A percentile compares a stretch with the other conserved stretches of the same genome.
Evolutionary conservation across 306 rosid species (phyloP).

Genomic region (Quercus bicolor): DNA sequence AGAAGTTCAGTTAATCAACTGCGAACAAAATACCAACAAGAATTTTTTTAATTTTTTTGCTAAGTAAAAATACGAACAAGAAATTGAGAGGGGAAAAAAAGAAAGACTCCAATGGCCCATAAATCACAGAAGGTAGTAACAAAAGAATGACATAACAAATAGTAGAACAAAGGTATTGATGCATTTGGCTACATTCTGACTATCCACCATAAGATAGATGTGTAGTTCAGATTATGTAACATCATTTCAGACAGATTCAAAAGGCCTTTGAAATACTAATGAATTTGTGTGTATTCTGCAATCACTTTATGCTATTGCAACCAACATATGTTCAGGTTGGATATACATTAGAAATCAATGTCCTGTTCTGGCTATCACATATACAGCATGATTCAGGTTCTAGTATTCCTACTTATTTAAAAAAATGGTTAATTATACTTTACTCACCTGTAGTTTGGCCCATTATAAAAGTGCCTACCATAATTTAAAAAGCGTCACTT

Average conservation of each 20-base stretch:
- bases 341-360: background rate
- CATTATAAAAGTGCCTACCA: too few species aligned
- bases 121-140: background rate
- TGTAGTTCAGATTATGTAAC: background rate
- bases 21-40: background rate
- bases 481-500: too few species aligned
- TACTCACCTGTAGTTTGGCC: too few species aligned
- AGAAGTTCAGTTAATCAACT: slow-evolving; percentile 24
- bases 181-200: background rate
- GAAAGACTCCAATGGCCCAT: background rate
- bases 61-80: background rate
- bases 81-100: background rate
- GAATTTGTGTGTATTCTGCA: background rate
- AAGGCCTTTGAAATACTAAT: background rate
- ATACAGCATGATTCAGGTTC: background rate
- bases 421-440: too few species aligned
- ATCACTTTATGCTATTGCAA: background rate
- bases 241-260: background rate
- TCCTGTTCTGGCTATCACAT: background rate
- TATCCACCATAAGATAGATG: background rate
- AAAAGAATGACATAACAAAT: background rate
- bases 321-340: background rate
- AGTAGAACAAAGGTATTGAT: background rate
- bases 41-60: too few species aligned
- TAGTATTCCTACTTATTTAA: background rate